Evolutionary conservation across 108 stramenopile species (phyloP), one percentile per base, ranked within the genome.

Genomic region (Nitzschia palea): DNA sequence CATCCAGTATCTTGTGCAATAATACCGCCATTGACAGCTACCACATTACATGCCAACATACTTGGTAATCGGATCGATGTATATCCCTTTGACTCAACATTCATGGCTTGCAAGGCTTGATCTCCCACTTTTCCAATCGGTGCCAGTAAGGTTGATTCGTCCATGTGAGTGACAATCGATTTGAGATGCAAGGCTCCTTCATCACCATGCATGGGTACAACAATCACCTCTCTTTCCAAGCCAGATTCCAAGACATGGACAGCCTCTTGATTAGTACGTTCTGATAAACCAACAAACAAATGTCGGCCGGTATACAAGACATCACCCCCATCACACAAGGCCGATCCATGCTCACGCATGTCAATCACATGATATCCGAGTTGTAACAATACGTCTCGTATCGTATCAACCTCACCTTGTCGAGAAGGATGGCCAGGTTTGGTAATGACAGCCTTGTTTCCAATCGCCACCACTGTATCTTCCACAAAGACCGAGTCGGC

Each of bases 401-500:
- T 56, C 3, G 80, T 69, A 54, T 77, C 84, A 0, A 83, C 89
- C 55, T 90, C 89, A 9, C 81, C 84, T 34, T 62, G 65, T 4
- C 89, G 62, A 10, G 84, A 79, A n/a, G 47, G 51, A 72, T 81
- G 80, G 2, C 73, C 89, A 22, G 73, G 58, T 6, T 52, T 51
- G 32, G 78, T 86, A 33, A 90, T 66, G 23, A 80, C 82, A 10
- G 73, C 86, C 17, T 26, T 65, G 33, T 72, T 58, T 18, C 72
- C 80, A 59, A 86, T 66, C 3, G 76, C 84, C 0, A 87, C 80
- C 1, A 77, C 82, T 4, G 80, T 79, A 62, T 90, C 89, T 76
- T 90, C 89, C n/a, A 90, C 84, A 73, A 90, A 90, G n/a, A 73
- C 26, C 29, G 71, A 79, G 62, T 90, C 89, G 5, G 89, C 84